Evolutionary conservation across 768 basidiomycete genomes (phyloP).

Genomic region (Lactarius hengduanensis): DNA sequence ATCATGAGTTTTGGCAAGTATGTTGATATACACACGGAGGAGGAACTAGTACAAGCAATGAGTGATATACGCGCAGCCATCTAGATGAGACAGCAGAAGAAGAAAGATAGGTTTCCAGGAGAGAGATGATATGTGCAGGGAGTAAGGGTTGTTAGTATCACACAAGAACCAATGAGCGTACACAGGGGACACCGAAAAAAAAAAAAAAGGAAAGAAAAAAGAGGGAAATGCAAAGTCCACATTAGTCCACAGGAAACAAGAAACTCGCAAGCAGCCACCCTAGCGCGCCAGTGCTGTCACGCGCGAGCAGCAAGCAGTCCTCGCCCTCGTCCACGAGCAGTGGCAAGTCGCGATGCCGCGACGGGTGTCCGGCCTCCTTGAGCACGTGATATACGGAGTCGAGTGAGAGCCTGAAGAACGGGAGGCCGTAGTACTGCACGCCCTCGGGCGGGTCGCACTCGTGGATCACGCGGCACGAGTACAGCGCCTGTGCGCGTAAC

Average conservation of each 20-base stretch:
- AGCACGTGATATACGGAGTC: constrained; percentile 66
- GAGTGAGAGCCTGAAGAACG: constrained; percentile 69
- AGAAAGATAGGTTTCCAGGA: constrained; percentile 1
- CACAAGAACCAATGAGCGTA: constrained; percentile 6
- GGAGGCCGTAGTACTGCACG: constrained; percentile 68
- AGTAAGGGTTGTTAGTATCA: not conserved
- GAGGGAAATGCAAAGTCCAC: not conserved
- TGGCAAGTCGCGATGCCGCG: constrained; percentile 68
- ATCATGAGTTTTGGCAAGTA: not conserved
- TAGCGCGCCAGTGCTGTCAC: constrained; percentile 53
- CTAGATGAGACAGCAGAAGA: not conserved
- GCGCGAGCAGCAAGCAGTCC: constrained; percentile 74
- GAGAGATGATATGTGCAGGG: not conserved
- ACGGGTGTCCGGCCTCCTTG: constrained; percentile 77
- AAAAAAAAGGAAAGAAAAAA: not conserved
- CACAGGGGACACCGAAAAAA: not conserved
- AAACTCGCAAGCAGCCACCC: constrained; percentile 87
- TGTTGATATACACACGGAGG: not conserved
- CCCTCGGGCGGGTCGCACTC: constrained; percentile 61
- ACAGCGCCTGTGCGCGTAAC: constrained; percentile 43
- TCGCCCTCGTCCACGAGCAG: constrained; percentile 74
- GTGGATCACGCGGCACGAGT: constrained; percentile 67
- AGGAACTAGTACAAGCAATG: not conserved
- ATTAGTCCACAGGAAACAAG: constrained; percentile 57
- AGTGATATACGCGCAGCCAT: not conserved